Evolutionary conservation across 805 yeast genomes (phyloP).

Genomic region (Nakazawaea molendinolei): DNA sequence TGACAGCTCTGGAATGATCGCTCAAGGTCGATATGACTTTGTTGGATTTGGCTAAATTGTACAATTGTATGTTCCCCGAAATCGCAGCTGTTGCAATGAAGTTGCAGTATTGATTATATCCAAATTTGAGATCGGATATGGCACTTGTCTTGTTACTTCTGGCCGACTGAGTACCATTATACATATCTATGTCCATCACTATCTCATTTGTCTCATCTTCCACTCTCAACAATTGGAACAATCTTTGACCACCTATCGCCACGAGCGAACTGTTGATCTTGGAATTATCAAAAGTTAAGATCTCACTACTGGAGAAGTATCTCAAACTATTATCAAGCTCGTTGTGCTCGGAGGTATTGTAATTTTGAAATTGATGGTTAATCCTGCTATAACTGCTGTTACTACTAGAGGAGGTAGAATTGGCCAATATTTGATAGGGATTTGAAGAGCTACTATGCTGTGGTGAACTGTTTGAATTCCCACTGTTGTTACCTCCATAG

Average conservation of each 20-base stretch:
- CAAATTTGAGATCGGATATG: conserved; percentile 36
- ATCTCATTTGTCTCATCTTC: conserved; percentile 22
- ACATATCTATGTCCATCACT: conserved; percentile 28
- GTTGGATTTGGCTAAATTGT: conserved; percentile 24
- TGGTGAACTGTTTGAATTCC: conserved; percentile 7
- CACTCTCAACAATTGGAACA: conserved; percentile 30
- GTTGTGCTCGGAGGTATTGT: conserved; percentile 20
- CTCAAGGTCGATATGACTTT: conserved; percentile 23
- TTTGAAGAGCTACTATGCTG: conserved; percentile 4
- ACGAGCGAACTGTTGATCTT: conserved; percentile 27
- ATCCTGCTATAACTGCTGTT: conserved; percentile 17
- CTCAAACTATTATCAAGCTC: conserved; percentile 18
- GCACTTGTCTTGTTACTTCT: conserved; percentile 32
- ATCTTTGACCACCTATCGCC: conserved; percentile 36
- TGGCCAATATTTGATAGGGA: conserved; percentile 10
- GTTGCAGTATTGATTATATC: conserved; percentile 31
- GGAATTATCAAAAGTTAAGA: conserved; percentile 26
- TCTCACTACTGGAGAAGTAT: conserved; percentile 27
- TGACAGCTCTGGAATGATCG: conserved; percentile 42
- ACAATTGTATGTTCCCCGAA: conserved; percentile 37
- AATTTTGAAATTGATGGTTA: conserved; percentile 22
- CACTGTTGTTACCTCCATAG: conserved; percentile 34
- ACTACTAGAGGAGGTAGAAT: conserved; percentile 15
- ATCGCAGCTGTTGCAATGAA: conserved; percentile 38
- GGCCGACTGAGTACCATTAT: conserved; percentile 19